Evolutionary conservation across 768 basidiomycete species (phyloP).

Genomic region (Russula earlei): DNA sequence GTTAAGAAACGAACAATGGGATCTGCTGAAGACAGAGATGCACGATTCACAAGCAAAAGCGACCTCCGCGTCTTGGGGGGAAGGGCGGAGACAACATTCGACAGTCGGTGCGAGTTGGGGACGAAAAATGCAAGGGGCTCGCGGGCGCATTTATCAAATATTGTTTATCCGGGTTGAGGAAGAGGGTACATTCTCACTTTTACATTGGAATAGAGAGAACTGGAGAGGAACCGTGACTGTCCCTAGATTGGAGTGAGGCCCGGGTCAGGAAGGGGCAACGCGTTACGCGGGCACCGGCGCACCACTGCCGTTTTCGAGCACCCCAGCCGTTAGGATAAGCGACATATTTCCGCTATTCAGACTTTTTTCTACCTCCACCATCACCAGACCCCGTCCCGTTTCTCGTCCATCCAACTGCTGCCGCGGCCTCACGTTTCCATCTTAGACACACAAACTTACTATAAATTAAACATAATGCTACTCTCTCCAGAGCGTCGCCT

Average conservation of each 20-base stretch:
- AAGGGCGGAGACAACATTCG: too few species aligned
- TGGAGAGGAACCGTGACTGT: neutral
- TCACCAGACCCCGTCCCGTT: slow-evolving; percentile 20
- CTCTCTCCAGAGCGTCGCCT: slow-evolving; percentile 21
- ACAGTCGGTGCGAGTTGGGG: neutral
- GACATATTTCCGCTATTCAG: slow-evolving; percentile 12
- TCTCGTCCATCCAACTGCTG: slow-evolving; percentile 9
- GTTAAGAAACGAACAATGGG: neutral
- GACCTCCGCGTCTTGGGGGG: too few species aligned
- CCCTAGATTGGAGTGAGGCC: too few species aligned
- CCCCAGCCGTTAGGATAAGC: slow-evolving; percentile 16
- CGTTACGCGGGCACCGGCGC: slow-evolving; percentile 1
- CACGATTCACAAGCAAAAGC: too few species aligned
- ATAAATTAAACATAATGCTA: slow-evolving; percentile 21
- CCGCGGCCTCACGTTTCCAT: slow-evolving; percentile 15
- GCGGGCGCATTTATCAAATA: neutral
- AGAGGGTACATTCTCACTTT: slow-evolving; percentile 1
- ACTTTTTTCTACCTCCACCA: slow-evolving; percentile 18
- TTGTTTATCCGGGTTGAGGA: neutral
- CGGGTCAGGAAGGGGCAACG: neutral
- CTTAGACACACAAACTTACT: slow-evolving; percentile 12
- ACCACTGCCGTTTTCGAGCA: neutral
- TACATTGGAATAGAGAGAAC: neutral
- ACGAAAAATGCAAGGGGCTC: neutral
- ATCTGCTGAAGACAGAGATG: neutral